Conservation (phyloP, 352 stramenopile genomes). For the Phytophthora hibernalis region DNA sequence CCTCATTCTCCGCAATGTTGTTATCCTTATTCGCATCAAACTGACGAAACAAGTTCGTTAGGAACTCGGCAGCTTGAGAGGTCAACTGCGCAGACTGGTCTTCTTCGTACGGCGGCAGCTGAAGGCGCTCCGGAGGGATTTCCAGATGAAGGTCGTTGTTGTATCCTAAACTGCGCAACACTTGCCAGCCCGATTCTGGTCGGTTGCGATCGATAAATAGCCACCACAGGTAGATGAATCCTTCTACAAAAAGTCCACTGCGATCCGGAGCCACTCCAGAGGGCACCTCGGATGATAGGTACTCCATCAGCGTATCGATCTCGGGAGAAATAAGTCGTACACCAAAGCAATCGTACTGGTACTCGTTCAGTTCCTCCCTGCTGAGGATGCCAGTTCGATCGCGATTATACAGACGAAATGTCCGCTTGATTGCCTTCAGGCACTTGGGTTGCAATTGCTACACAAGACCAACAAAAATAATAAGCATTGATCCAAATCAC, state of each 20-base stretch:
- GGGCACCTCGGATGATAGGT: conserved; percentile 69
- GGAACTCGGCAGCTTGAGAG: conserved; percentile 66
- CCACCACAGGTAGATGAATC: conserved; percentile 88
- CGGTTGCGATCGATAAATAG: conserved; percentile 91
- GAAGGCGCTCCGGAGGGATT: conserved; percentile 71
- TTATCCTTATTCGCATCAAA: conserved; percentile 89
- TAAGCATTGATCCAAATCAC: neutral
- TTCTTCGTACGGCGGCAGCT: conserved; percentile 61
- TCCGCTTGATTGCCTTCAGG: conserved; percentile 86
- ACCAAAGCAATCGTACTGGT: conserved; percentile 90
- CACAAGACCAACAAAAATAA: neutral
- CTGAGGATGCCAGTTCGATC: conserved; percentile 84
- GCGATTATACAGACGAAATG: conserved; percentile 87
- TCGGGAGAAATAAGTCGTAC: conserved; percentile 80
- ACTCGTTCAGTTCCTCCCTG: conserved; percentile 89
- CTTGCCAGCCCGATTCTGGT: conserved; percentile 90
- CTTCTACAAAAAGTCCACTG: conserved; percentile 73
- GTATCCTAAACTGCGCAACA: conserved; percentile 83
- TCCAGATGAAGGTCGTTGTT: conserved; percentile 83
- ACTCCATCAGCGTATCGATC: conserved; percentile 90
- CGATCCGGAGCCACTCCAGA: conserved; percentile 73
- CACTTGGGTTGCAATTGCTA: conserved; percentile 85
- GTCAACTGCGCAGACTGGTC: conserved; percentile 86
- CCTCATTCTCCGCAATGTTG: conserved; percentile 67
- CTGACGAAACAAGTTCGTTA: conserved; percentile 79